phyloP scores from a whole-genome alignment of 2,329 filamentous ascomycete species.

The Botrytis galanthina region DNA sequence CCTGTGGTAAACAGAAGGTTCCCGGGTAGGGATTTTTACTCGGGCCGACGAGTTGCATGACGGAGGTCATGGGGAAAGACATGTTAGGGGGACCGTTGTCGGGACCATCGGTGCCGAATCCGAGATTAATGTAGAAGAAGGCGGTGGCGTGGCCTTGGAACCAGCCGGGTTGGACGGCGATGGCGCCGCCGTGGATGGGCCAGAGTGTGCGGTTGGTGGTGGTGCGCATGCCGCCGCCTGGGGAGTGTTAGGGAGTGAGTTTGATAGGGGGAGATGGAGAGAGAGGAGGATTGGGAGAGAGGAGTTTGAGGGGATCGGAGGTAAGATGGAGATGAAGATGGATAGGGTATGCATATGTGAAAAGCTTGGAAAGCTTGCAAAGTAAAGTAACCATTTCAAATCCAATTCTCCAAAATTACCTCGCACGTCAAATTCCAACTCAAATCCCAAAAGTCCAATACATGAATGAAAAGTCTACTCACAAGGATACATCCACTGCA shows the following conservation, averaged over 20 bases:
- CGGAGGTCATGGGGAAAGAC: slow-evolving; percentile 75
- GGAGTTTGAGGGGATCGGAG: neutral
- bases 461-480: slow-evolving; percentile 27
- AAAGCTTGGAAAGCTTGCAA: neutral
- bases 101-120: slow-evolving; percentile 68
- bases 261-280: no score
- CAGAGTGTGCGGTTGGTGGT: slow-evolving; percentile 86
- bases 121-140: slow-evolving; percentile 87
- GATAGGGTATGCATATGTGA: neutral
- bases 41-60: slow-evolving; percentile 81
- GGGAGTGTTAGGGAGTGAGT: slow-evolving; percentile 1
- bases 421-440: neutral
- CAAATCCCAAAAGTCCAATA: neutral
- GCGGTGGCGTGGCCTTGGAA: slow-evolving; percentile 84
- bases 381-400: neutral
- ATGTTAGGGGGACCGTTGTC: slow-evolving; percentile 75
- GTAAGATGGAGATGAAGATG: no score
- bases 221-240: slow-evolving; percentile 79
- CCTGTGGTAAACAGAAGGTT: slow-evolving; percentile 83
- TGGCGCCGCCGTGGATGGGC: slow-evolving; percentile 82
- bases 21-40: slow-evolving; percentile 82
- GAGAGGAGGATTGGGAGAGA: neutral
- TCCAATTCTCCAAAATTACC: neutral
- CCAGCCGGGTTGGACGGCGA: slow-evolving; percentile 93
- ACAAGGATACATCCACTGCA: slow-evolving; percentile 43